Evolutionary conservation across 1,284 basidiomycete genomes (phyloP), one percentile per base, ranked within the genome.

Genomic region (Phellopilus nigrolimitatus): DNA sequence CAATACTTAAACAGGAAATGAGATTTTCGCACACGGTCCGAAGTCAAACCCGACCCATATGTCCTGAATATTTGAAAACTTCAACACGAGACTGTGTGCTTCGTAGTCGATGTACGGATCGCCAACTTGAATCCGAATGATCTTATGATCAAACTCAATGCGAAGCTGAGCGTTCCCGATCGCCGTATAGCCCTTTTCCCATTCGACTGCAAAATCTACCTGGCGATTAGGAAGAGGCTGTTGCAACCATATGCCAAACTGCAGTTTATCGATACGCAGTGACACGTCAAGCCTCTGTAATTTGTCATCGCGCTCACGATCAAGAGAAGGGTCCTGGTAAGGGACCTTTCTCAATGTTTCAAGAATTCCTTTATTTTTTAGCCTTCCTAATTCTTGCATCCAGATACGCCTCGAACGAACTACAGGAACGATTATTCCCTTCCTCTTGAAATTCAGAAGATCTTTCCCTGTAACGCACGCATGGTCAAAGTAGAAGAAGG

Each of bases 91-190:
- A 47, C 70, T 78, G 47, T 71, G 64, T 1, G 76, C 76, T 12
- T 65, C 61, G n/a, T 70, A 57, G 49, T 84, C 82, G 4, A 67
- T 74, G 53, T 71, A 68, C 27, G 70, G 68, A 52, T 80, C 75
- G 33, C 82, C 83, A 22, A 83, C 70, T 80, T 83, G 57, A 5
- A 85, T 72, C 10, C 79, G 73, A 34, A 88, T 74, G 21, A 77
- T 60, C 64, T 83, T 84, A 58, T 83, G 76, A 24, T 79, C 76
- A 57, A 85, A 86, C 45, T 84, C 74, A 48, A 86, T 79, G 49
- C 68, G 66, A 17, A 88, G 63, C 64, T 75, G 72, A 0, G 74
- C 82, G 50, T 73, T 70, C 31, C 75, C 72, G 50, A 69, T 63
- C 15, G 66, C 50, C 7, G 60, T 59, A 57, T 74, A 72, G 55